These are phyloP conservation scores for Camelina sativa DNA, from an alignment of 345 rosid species.

Conservation along the genomic window DNA sequence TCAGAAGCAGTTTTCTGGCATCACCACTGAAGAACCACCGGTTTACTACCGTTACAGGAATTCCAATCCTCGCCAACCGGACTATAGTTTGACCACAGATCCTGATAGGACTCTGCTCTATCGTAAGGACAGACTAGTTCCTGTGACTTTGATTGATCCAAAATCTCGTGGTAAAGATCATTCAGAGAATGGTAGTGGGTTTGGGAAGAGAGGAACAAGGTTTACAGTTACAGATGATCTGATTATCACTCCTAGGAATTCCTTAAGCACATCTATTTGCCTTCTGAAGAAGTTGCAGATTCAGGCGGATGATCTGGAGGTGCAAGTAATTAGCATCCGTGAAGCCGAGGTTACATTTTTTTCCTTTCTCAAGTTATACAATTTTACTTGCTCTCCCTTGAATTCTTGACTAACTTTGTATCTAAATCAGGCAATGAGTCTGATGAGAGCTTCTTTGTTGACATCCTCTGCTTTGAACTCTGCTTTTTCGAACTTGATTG, in stretches of 20 bases:
- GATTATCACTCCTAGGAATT: neutral
- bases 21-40: slow-evolving; percentile 9
- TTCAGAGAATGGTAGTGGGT: slow-evolving; percentile 5
- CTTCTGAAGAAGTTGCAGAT: slow-evolving; percentile 21
- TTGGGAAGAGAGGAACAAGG: slow-evolving; percentile 28
- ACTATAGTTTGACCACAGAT: slow-evolving; percentile 23
- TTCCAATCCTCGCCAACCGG: slow-evolving; percentile 18
- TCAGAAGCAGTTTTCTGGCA: neutral
- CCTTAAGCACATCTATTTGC: neutral
- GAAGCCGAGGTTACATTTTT: slow-evolving; percentile 24
- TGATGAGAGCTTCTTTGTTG: slow-evolving; percentile 28
- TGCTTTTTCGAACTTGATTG: slow-evolving; percentile 21
- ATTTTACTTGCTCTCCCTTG: neutral
- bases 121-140: slow-evolving; percentile 17
- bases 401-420: neutral
- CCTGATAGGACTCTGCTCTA: neutral
- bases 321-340: slow-evolving; percentile 28
- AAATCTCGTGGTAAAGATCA: neutral
- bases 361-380: neutral
- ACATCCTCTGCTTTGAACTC: slow-evolving; percentile 29
- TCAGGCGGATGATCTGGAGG: slow-evolving; percentile 20
- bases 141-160: slow-evolving; percentile 26
- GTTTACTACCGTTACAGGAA: slow-evolving; percentile 18
- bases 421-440: slow-evolving; percentile 4
- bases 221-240: slow-evolving; percentile 31